Evolutionary conservation across 2,329 filamentous ascomycete genomes (phyloP).

Genomic region (Hirsutella minnesotensis): DNA sequence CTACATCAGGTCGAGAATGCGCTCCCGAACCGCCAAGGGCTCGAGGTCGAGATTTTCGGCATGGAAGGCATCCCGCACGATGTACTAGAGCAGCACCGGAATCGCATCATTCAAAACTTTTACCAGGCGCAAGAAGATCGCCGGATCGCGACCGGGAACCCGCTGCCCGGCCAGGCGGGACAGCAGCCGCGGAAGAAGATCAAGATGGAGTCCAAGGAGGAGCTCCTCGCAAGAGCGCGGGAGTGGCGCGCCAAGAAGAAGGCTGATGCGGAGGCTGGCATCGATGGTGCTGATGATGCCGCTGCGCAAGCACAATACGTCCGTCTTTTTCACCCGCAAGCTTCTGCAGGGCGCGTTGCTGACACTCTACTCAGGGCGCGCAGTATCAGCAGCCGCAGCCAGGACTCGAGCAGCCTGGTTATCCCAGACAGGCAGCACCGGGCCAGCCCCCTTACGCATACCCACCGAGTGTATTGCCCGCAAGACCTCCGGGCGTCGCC

Average conservation of each 20-base stretch:
- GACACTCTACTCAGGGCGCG: too few species aligned
- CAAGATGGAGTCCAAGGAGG: slow-evolving; percentile 62
- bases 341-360: too few species aligned
- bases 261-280: slow-evolving; percentile 38
- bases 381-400: slow-evolving; percentile 9
- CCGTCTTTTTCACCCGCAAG: slow-evolving; percentile 28
- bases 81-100: slow-evolving; percentile 69
- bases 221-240: slow-evolving; percentile 69
- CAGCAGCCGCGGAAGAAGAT: slow-evolving; percentile 61
- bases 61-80: slow-evolving; percentile 95
- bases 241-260: slow-evolving; percentile 62
- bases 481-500: slow-evolving; percentile 28
- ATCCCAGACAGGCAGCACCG: slow-evolving; percentile 10
- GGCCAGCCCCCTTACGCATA: slow-evolving; percentile 18
- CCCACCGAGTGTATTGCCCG: slow-evolving; percentile 29
- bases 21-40: slow-evolving; percentile 68
- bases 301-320: slow-evolving; percentile 41
- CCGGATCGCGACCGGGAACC: slow-evolving; percentile 73
- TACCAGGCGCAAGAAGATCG: slow-evolving; percentile 78
- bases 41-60: slow-evolving; percentile 93
- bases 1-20: slow-evolving; percentile 85
- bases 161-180: slow-evolving; percentile 50
- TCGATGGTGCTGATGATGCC: slow-evolving; percentile 30
- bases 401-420: slow-evolving; percentile 11
- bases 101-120: slow-evolving; percentile 74